Conservation (phyloP, 768 basidiomycete genomes). For the Calocybe gangraenosa region DNA sequence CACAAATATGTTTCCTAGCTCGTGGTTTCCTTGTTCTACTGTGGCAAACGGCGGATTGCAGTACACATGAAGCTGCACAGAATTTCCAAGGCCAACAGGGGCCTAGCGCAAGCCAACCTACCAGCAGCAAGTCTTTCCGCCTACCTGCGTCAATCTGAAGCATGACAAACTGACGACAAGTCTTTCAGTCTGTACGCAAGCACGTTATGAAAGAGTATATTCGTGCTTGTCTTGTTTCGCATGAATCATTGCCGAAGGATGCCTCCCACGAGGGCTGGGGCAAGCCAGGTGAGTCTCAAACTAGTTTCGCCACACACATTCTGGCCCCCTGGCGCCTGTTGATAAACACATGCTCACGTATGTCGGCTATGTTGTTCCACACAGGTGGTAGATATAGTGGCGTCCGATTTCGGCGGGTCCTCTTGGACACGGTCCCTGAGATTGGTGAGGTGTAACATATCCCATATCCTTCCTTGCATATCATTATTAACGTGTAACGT, state of each 20-base stretch:
- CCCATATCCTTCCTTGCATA: too few relatives aligned
- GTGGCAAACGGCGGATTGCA: conserved; percentile 64
- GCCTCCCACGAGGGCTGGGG: conserved; percentile 75
- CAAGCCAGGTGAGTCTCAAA: conserved; percentile 45
- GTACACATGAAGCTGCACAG: conserved; percentile 61
- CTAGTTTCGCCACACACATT: not conserved
- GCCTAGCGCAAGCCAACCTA: conserved; percentile 49
- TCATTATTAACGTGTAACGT: conserved; percentile 1
- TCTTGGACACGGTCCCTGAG: conserved; percentile 67
- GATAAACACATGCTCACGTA: not conserved
- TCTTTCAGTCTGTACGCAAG: conserved; percentile 53
- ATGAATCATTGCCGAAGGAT: conserved; percentile 67
- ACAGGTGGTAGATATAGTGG: conserved; percentile 58
- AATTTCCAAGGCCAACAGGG: conserved; percentile 58
- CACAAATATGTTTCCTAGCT: conserved; percentile 34
- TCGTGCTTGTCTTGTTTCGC: conserved; percentile 67
- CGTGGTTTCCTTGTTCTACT: conserved; percentile 54
- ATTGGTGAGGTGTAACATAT: conserved; percentile 47
- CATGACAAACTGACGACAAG: not conserved
- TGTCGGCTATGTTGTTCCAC: not conserved
- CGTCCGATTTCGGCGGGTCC: conserved; percentile 57
- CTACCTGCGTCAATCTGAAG: not conserved
- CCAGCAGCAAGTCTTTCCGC: conserved; percentile 44
- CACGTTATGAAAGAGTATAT: conserved; percentile 73
- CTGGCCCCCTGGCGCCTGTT: not conserved